phyloP scores from a whole-genome alignment of 2,329 filamentous ascomycete species.

The Pestalotiopsis fici region DNA sequence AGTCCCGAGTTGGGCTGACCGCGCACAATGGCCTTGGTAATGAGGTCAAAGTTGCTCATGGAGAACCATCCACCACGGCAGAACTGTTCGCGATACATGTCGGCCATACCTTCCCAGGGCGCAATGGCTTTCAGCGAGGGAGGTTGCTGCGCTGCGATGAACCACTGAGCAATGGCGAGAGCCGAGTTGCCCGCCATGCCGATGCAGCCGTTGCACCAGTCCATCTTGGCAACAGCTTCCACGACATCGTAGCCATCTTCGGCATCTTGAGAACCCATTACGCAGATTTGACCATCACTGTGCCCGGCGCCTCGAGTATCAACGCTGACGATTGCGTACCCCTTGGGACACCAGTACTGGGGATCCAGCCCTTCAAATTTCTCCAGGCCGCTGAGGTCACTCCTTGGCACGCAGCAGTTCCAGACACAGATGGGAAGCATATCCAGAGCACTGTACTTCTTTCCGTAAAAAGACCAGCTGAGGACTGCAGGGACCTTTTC shows the following conservation, averaged over 20 bases:
- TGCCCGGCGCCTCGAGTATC: constrained; percentile 33
- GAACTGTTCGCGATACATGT: constrained; percentile 48
- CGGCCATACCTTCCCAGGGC: constrained; percentile 45
- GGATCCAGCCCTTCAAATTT: constrained; percentile 27
- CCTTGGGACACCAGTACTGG: constrained; percentile 27
- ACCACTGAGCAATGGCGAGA: constrained; percentile 42
- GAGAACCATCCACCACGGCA: constrained; percentile 40
- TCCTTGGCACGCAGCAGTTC: constrained; percentile 19
- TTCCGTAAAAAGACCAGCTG: constrained; percentile 47
- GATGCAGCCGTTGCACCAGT: constrained; percentile 45
- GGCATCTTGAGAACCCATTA: constrained; percentile 42
- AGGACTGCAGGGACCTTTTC: constrained; percentile 43
- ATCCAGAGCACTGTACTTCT: constrained; percentile 41
- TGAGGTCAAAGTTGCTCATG: constrained; percentile 43
- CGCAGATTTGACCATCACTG: constrained; percentile 20
- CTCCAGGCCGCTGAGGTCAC: constrained; percentile 22
- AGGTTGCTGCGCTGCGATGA: constrained; percentile 40
- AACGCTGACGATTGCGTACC: constrained; percentile 35
- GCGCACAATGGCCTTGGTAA: constrained; percentile 34
- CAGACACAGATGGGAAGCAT: constrained; percentile 32
- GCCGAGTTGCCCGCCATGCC: constrained; percentile 45
- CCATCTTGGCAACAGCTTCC: constrained; percentile 38
- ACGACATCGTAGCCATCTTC: constrained; percentile 47
- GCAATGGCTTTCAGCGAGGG: constrained; percentile 43
- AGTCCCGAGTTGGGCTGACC: constrained; percentile 30